phyloP scores from a whole-genome alignment of 2,329 filamentous ascomycete genomes.

The Paraphoma chrysanthemicola region DNA sequence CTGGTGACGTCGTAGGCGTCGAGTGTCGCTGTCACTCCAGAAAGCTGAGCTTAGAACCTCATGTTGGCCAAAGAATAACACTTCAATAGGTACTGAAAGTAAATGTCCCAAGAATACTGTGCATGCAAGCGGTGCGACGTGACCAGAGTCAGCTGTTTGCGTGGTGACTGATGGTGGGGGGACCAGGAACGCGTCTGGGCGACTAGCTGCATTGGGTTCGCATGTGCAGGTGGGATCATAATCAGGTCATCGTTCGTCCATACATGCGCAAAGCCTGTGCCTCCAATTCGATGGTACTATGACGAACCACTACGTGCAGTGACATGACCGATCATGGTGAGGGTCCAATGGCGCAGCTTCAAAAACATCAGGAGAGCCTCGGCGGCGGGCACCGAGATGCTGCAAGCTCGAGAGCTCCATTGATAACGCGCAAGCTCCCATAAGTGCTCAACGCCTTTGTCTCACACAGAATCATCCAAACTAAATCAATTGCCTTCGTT shows the following conservation, averaged over 20 bases:
- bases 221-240: not conserved
- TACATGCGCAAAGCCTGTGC: not conserved
- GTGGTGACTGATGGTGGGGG: not conserved
- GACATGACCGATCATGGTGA: conserved; percentile 4
- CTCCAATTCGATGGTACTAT: conserved; percentile 25
- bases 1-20: not conserved
- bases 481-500: conserved; percentile 1
- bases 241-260: conserved; percentile 14
- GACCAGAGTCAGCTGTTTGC: not conserved
- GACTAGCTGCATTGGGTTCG: conserved; percentile 10
- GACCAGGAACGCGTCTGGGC: conserved; percentile 6
- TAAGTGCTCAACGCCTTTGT: not conserved
- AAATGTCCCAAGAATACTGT: too few species aligned
- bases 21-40: not conserved
- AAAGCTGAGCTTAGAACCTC: not conserved
- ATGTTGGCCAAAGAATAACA: too few species aligned
- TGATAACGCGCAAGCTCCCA: conserved; percentile 10
- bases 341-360: conserved; percentile 21
- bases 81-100: too few species aligned
- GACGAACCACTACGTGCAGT: conserved; percentile 23
- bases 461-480: not conserved
- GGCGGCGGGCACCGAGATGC: conserved; percentile 6
- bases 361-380: conserved; percentile 22
- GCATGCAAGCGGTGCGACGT: not conserved
- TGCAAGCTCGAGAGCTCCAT: conserved; percentile 7